These are phyloP conservation scores for Raphanus raphanistrum DNA, from an alignment of 345 rosid genomes.

Conservation along the genomic window DNA sequence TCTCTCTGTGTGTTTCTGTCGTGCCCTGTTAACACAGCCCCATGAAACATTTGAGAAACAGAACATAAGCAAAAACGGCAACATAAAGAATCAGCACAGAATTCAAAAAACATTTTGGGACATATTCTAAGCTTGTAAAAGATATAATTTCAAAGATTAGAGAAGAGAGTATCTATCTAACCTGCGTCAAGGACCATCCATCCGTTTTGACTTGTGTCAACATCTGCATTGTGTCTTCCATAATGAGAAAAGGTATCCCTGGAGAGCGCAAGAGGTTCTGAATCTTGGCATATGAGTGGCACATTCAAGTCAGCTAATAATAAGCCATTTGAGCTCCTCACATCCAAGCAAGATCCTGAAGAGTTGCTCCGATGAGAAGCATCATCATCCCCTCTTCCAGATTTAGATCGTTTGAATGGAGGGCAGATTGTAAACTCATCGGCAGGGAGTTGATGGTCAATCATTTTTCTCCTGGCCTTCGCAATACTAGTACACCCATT, in stretches of 20 bases:
- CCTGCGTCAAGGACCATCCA: conserved; percentile 53
- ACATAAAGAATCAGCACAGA: conserved; percentile 4
- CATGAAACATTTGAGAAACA: conserved; percentile 31
- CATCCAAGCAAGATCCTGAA: conserved; percentile 36
- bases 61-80: background rate
- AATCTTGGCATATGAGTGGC: conserved; percentile 45
- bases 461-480: conserved; percentile 40
- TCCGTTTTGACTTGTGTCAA: conserved; percentile 36
- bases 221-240: conserved; percentile 37
- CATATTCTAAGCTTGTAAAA: background rate
- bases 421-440: conserved; percentile 4
- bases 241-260: conserved; percentile 43
- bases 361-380: conserved; percentile 32
- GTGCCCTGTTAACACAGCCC: conserved; percentile 49
- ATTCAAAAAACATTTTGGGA: background rate
- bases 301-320: conserved; percentile 53
- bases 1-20: conserved; percentile 43
- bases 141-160: background rate
- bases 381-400: conserved; percentile 12
- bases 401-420: conserved; percentile 31
- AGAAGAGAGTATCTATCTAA: conserved; percentile 22
- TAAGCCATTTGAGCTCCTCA: conserved; percentile 35
- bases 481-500: background rate
- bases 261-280: conserved; percentile 34
- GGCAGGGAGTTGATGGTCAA: conserved; percentile 61